phyloP scores from a whole-genome alignment of 2,329 filamentous ascomycete species.

The Hypoxylon sp. region DNA sequence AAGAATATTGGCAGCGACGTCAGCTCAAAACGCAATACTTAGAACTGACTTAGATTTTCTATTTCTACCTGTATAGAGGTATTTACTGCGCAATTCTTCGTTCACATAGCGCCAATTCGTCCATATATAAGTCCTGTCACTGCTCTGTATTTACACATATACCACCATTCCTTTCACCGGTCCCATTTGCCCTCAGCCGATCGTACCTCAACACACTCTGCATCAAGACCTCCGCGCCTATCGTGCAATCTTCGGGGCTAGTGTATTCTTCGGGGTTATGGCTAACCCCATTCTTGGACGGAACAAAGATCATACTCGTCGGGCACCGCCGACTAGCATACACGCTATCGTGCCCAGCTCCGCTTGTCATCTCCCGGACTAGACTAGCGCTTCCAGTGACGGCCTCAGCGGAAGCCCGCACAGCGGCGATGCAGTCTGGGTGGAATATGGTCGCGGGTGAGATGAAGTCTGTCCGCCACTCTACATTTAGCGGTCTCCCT shows the following conservation, averaged over 20 bases:
- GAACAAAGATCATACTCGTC: slow-evolving; percentile 77
- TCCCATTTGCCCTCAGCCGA: slow-evolving; percentile 39
- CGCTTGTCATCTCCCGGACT: slow-evolving; percentile 58
- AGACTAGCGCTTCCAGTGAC: slow-evolving; percentile 67
- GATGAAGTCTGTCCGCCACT: slow-evolving; percentile 73
- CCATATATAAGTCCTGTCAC: not conserved
- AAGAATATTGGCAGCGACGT: not conserved
- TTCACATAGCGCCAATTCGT: not conserved
- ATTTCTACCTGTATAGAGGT: not conserved
- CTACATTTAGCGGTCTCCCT: slow-evolving; percentile 45
- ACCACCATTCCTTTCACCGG: not conserved
- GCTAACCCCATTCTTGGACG: slow-evolving; percentile 73
- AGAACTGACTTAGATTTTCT: not conserved
- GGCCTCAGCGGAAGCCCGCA: slow-evolving; percentile 70
- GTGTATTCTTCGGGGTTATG: slow-evolving; percentile 76
- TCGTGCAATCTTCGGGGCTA: slow-evolving; percentile 69
- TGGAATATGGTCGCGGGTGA: slow-evolving; percentile 76
- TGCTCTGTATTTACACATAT: too few species aligned
- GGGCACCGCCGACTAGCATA: slow-evolving; percentile 72
- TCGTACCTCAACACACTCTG: slow-evolving; percentile 61
- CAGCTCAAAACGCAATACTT: not conserved
- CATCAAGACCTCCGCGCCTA: slow-evolving; percentile 66
- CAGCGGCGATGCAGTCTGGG: slow-evolving; percentile 75
- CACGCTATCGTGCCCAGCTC: slow-evolving; percentile 66
- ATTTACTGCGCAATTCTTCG: not conserved